Evolutionary conservation across 2,329 filamentous ascomycete genomes (phyloP), one percentile per base, ranked within the genome.

Genomic region (Balansia obtecta): DNA sequence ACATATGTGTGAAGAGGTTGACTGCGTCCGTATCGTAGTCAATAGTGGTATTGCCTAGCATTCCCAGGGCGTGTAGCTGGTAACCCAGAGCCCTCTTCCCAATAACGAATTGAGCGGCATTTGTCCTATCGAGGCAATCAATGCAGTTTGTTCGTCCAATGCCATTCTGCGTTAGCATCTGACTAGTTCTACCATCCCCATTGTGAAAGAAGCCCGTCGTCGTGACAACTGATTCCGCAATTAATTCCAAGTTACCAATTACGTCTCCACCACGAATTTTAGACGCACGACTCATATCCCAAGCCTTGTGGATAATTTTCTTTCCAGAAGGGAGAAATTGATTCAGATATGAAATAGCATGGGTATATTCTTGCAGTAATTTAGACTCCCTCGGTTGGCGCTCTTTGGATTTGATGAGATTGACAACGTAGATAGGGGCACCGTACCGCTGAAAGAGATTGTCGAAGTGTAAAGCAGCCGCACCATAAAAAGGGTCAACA

Each of bases 1-100:
- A 95, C 91, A 98, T 97, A 60, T 95, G 87, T 1, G 93, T 97
- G 59, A 98, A 96, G 10, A 96, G 78, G 59, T 97, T 95, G 52
- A 96, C 86, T 2, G 88, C 89, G 68, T 98, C 93, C 0, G 89
- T 95, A 60, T 98, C 93, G 62, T 95, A 98, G 52, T 91, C 85
- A 48, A 98, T 80, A 1, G 78, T 80, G 1, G 85, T 85, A 38
- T 85, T 79, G 51, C 83, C 80, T 30, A 97, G 83, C 32, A 98
- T 84, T 6, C 93, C 93, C 4, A 98, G 76, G 3, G 91, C 90
- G 63, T 95, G 86, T 9, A 98, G 76, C 66, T 98, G 93, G 59
- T 95, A 82, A 1, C 90, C 93, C 11, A 98, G 77, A 0, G 93
- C 93, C 58, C 88, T 79, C 70, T 98, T 98, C 4, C 89, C 93